Evolutionary conservation across 257 asterid species (phyloP).

Genomic region (Solanum sparsipilum): DNA sequence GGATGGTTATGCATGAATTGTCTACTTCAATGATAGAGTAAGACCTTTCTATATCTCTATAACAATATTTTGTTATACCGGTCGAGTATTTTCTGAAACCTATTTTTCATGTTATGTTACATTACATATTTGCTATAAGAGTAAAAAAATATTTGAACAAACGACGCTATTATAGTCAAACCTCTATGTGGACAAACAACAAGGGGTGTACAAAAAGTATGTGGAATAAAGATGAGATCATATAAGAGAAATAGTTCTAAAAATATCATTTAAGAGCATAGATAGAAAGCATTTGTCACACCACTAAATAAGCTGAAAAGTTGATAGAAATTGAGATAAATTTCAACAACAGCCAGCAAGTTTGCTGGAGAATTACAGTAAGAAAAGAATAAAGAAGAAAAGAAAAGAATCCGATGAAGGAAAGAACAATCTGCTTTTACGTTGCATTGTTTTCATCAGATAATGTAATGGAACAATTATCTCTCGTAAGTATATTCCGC

Average conservation of each 20-base stretch:
- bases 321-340: neutral
- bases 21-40: neutral
- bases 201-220: neutral
- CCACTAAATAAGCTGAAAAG: neutral
- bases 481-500: constrained; percentile 21
- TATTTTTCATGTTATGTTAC: neutral
- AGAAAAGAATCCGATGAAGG: constrained; percentile 7
- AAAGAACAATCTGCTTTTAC: constrained; percentile 11
- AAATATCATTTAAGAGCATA: neutral
- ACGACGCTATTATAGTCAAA: neutral
- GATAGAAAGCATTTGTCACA: neutral
- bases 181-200: neutral
- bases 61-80: neutral
- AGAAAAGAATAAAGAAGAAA: constrained; percentile 7
- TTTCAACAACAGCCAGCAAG: constrained; percentile 1
- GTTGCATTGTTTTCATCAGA: constrained; percentile 10
- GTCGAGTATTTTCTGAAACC: neutral
- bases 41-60: neutral
- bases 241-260: neutral
- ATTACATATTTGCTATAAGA: neutral
- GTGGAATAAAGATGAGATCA: neutral
- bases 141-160: neutral
- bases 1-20: neutral
- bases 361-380: neutral
- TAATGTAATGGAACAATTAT: constrained; percentile 19